Evolutionary conservation across 371 early-diverging fungal genomes (phyloP).

Genomic region (Funneliformis caledonium): DNA sequence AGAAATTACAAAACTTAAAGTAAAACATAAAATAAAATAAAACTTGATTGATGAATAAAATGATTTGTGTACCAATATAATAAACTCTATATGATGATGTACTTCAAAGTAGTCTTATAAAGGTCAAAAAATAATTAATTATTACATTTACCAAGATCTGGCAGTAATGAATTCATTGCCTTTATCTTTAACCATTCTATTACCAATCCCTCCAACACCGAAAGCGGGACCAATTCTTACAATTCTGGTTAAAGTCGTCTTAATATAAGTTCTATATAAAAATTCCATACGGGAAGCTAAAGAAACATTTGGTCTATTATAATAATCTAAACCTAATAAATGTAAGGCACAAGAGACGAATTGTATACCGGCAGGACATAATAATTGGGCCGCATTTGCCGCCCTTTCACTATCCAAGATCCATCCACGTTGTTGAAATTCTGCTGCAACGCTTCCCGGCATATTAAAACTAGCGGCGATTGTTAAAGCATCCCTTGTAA

Average conservation of each 20-base stretch:
- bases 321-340: constrained; percentile 63
- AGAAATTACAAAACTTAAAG: too few species aligned
- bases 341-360: constrained; percentile 64
- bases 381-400: constrained; percentile 54
- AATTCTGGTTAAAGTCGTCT: constrained; percentile 60
- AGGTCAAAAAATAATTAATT: background rate
- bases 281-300: constrained; percentile 46
- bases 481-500: constrained; percentile 65
- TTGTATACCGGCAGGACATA: constrained; percentile 62
- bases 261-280: constrained; percentile 60
- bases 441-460: constrained; percentile 51
- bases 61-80: too few species aligned
- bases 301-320: constrained; percentile 55
- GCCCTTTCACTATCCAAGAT: constrained; percentile 44
- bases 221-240: constrained; percentile 74
- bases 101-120: too few species aligned
- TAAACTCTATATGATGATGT: too few species aligned
- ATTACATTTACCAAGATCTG: background rate
- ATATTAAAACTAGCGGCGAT: constrained; percentile 72
- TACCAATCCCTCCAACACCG: constrained; percentile 73
- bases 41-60: too few species aligned
- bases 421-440: constrained; percentile 43
- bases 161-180: background rate
- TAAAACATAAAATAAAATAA: too few species aligned
- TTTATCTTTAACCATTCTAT: constrained; percentile 43